Percentiles rank a stretch among this genome's conserved stretches.
Conservation (phyloP, 2,329 filamentous ascomycete genomes). For the Paecilomyces dactylethromorphus region DNA sequence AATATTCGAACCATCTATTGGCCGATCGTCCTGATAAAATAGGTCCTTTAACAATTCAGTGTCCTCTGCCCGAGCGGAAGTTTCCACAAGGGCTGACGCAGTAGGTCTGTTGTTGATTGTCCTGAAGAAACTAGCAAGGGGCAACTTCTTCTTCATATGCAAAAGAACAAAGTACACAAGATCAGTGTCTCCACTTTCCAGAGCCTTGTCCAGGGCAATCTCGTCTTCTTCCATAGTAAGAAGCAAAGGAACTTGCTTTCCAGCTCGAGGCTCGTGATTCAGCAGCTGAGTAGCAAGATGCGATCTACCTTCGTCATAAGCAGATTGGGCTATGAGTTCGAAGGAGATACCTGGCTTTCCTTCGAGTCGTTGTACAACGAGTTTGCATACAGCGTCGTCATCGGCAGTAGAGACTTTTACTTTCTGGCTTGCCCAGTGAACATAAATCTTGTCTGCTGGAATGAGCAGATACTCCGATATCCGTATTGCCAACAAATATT, state of each 20-base stretch:
- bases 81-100: slow-evolving; percentile 83
- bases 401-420: slow-evolving; percentile 78
- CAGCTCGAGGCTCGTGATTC: slow-evolving; percentile 88
- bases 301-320: slow-evolving; percentile 86
- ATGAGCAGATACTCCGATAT: slow-evolving; percentile 82
- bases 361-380: slow-evolving; percentile 79
- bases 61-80: slow-evolving; percentile 73
- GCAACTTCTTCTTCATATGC: slow-evolving; percentile 82
- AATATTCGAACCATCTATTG: slow-evolving; percentile 79
- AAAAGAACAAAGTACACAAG: slow-evolving; percentile 84
- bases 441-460: slow-evolving; percentile 83
- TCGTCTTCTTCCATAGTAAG: slow-evolving; percentile 94
- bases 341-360: slow-evolving; percentile 93
- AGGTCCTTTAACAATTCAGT: slow-evolving; percentile 82
- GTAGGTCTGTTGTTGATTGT: slow-evolving; percentile 78
- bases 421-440: slow-evolving; percentile 95
- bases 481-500: slow-evolving; percentile 84
- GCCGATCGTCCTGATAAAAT: slow-evolving; percentile 93
- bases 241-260: slow-evolving; percentile 90
- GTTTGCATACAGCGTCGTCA: slow-evolving; percentile 77
- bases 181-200: slow-evolving; percentile 92
- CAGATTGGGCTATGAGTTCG: slow-evolving; percentile 84
- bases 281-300: slow-evolving; percentile 85
- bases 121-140: slow-evolving; percentile 85
- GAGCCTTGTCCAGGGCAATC: slow-evolving; percentile 89